These are phyloP conservation scores for Vitis amurensis DNA, from an alignment of 164 flowering plant genomes.

Conservation along the genomic window DNA sequence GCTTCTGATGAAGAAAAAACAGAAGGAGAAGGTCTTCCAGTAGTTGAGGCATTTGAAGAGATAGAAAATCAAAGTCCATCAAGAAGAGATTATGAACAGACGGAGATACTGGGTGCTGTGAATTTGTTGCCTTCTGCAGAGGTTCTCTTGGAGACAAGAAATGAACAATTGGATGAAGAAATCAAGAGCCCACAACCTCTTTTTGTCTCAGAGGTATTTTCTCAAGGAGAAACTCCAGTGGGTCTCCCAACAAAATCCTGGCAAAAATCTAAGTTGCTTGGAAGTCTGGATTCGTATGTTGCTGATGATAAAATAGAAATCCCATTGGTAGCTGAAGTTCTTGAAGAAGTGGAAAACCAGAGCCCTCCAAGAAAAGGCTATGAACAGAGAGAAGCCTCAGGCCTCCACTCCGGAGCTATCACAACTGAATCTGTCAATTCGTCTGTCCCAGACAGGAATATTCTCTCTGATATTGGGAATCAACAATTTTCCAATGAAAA, in stretches of 20 bases:
- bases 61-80: slow-evolving; percentile 19
- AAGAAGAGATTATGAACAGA: slow-evolving; percentile 7
- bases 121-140: slow-evolving; percentile 19
- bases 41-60: slow-evolving; percentile 6
- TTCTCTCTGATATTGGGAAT: slow-evolving; percentile 9
- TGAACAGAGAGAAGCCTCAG: neutral
- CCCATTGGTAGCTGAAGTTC: neutral
- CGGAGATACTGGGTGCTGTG: slow-evolving; percentile 21
- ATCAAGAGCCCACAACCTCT: slow-evolving; percentile 14
- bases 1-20: slow-evolving; percentile 18
- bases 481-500: slow-evolving; percentile 8
- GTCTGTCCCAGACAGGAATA: neutral
- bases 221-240: slow-evolving; percentile 2
- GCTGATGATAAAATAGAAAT: neutral
- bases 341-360: slow-evolving; percentile 1
- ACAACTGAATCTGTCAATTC: neutral
- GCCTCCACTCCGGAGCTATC: neutral
- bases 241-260: slow-evolving; percentile 5
- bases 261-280: too few species aligned
- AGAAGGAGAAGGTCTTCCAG: slow-evolving; percentile 5
- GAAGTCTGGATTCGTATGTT: neutral
- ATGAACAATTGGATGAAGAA: slow-evolving; percentile 13
- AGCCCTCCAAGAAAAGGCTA: neutral
- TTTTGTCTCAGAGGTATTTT: slow-evolving; percentile 8
- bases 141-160: slow-evolving; percentile 7